Evolutionary conservation across 352 stramenopile genomes (phyloP).

Genomic region (Pythium diclinum): DNA sequence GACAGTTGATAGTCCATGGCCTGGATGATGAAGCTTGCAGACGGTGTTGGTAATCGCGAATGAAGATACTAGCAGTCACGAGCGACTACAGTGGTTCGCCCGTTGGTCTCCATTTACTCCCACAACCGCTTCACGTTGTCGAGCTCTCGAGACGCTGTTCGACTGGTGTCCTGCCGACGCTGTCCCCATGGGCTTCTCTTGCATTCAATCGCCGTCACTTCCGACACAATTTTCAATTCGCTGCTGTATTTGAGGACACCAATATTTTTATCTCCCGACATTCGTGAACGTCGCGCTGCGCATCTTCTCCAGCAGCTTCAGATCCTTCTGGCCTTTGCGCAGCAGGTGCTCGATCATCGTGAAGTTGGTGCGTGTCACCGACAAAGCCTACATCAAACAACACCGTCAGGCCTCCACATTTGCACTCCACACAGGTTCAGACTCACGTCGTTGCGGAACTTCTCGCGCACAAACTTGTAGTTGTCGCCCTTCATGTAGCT

Average conservation of each 20-base stretch:
- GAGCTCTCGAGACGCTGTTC: too few relatives aligned
- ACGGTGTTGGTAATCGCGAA: too few relatives aligned
- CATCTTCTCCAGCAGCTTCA: slow-evolving; percentile 75
- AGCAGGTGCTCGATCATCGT: slow-evolving; percentile 82
- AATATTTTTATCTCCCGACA: slow-evolving; percentile 24
- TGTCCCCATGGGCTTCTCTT: too few relatives aligned
- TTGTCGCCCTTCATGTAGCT: slow-evolving; percentile 21
- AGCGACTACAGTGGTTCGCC: too few relatives aligned
- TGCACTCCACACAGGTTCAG: not conserved
- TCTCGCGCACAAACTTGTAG: slow-evolving; percentile 62
- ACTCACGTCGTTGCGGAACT: slow-evolving; percentile 72
- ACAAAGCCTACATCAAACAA: slow-evolving; percentile 33
- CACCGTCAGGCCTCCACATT: not conserved
- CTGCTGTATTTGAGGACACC: not conserved
- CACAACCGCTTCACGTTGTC: too few relatives aligned
- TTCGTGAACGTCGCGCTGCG: slow-evolving; percentile 57
- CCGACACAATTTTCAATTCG: not conserved
- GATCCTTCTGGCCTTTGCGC: slow-evolving; percentile 78
- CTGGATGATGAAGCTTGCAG: too few relatives aligned
- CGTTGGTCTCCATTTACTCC: too few relatives aligned
- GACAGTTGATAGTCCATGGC: too few relatives aligned
- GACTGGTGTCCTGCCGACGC: too few relatives aligned
- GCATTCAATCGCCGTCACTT: too few relatives aligned
- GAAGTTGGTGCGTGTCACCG: slow-evolving; percentile 73
- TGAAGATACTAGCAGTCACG: too few relatives aligned